Base-by-base conservation (phyloP, 2,329 filamentous ascomycete species). In the Pestalotiopsis sp. region DNA sequence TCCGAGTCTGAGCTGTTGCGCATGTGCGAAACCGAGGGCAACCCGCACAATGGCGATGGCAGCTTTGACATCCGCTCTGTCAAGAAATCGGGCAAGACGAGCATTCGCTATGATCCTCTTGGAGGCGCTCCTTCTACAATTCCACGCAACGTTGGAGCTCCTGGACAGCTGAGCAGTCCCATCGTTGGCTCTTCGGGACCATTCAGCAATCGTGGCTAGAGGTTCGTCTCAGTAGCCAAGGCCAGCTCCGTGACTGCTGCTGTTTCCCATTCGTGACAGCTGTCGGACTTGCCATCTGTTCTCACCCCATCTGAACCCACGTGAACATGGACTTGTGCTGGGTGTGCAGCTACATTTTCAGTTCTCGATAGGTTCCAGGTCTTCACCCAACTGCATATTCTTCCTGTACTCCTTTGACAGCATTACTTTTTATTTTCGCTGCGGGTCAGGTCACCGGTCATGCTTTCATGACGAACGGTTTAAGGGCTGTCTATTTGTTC, bases 21-120 rank as follows among this genome's bases (percentile, higher is more conserved):
- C 67, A 91, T 97, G 68, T 96, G 93, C 78, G 95, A 98, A 74
- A 97, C 95, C 0, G 93, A 97, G 77, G 96, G 96, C 67, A 97
- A 92, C 74, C 77, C 83, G 2, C 89, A 91, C 68, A 98, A 98
- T 74, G 96, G 96, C 59, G 95, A 95, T 58, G 96, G 96, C n/a
- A 91, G 87, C 30, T 97, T 99, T 75, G 89, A 92, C 40, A 85
- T 92, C 70, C 87, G 86, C 69, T 84, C 85, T 52, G 86, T 88
- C 62, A 82, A 75, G 1, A 71, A 74, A 35, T 70, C 74, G 30
- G 80, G 78, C n/a, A 79, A 79, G 67, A 76, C 78, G 48, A 73
- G 73, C 6, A 84, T 91, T 64, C 83, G 86, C 17, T 89, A 86
- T 80, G 84, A 91, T 67, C 82, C 86, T 14, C 86, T 88, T 72